phyloP scores from a whole-genome alignment of 164 flowering plant species.

The Annona squamosa region DNA sequence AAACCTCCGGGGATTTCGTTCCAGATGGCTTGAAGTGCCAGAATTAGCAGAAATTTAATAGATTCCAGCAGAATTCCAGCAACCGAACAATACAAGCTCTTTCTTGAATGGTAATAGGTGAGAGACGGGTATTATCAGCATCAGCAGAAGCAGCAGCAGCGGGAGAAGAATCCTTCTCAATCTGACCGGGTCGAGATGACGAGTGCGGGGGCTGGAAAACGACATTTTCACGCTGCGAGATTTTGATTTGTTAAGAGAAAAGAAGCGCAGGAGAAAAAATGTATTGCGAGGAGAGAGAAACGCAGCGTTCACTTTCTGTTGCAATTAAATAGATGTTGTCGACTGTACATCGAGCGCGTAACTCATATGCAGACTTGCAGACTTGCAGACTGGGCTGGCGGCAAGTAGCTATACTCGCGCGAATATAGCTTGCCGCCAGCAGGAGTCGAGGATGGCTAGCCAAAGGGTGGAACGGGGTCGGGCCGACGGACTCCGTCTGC shows the following conservation, averaged over 20 bases:
- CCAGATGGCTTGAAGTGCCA: background rate
- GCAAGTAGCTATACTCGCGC: too few species aligned
- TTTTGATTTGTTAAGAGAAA: background rate
- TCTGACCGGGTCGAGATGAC: conserved; percentile 9
- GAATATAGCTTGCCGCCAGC: too few species aligned
- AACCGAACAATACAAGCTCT: too few species aligned
- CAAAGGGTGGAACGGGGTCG: too few species aligned
- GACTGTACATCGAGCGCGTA: background rate
- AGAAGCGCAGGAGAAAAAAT: background rate
- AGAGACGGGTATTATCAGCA: background rate
- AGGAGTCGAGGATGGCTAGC: too few species aligned
- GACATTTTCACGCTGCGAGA: background rate
- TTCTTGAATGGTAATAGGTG: too few species aligned
- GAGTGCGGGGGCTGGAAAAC: background rate
- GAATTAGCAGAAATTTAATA: background rate
- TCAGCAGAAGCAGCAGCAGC: background rate
- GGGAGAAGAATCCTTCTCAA: background rate
- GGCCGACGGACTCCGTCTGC: too few species aligned
- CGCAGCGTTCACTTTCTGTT: background rate
- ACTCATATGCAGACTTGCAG: background rate
- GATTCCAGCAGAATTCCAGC: background rate
- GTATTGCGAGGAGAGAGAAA: background rate
- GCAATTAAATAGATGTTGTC: background rate
- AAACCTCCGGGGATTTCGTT: background rate
- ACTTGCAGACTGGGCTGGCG: too few species aligned